A percentile compares a stretch with the other conserved stretches of the same genome.
Conservation (phyloP, 2,329 filamentous ascomycete species). For the Beauveria rudraprayagi region DNA sequence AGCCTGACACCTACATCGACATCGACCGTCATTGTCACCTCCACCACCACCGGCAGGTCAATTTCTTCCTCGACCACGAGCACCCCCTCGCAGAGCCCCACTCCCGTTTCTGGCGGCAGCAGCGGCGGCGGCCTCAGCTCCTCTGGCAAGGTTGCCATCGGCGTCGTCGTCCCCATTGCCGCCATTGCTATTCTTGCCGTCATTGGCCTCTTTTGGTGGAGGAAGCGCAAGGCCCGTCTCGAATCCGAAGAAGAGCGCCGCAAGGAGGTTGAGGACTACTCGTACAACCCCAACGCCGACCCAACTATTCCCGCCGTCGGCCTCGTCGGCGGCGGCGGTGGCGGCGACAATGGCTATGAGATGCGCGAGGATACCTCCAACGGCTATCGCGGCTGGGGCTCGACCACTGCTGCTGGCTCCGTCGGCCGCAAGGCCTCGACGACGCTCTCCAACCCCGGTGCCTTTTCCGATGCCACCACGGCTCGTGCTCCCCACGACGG, state of each 20-base stretch:
- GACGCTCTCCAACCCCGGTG: constrained; percentile 69
- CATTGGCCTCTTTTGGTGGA: constrained; percentile 75
- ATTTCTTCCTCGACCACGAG: constrained; percentile 20
- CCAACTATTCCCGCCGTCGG: constrained; percentile 58
- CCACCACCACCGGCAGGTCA: constrained; percentile 17
- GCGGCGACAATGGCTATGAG: constrained; percentile 53
- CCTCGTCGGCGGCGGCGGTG: constrained; percentile 28
- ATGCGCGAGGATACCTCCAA: constrained; percentile 69
- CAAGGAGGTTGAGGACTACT: constrained; percentile 96
- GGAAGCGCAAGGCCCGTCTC: constrained; percentile 78
- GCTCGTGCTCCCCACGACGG: constrained; percentile 53
- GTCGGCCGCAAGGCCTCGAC: constrained; percentile 80
- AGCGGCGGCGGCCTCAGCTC: constrained; percentile 43
- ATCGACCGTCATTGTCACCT: constrained; percentile 21
- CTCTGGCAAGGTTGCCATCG: constrained; percentile 75
- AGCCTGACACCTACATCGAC: constrained; percentile 15
- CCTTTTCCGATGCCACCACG: constrained; percentile 67
- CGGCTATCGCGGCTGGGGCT: constrained; percentile 93
- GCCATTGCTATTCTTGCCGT: constrained; percentile 75
- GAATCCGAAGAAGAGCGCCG: constrained; percentile 78
- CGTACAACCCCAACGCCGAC: constrained; percentile 95
- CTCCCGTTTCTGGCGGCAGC: constrained; percentile 20
- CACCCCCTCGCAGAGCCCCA: constrained; percentile 20
- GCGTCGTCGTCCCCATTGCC: constrained; percentile 87
- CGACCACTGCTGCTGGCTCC: constrained; percentile 58